Evolutionary conservation across 1,139 yeast genomes (phyloP).

Genomic region (Debaryomyces coudertii): DNA sequence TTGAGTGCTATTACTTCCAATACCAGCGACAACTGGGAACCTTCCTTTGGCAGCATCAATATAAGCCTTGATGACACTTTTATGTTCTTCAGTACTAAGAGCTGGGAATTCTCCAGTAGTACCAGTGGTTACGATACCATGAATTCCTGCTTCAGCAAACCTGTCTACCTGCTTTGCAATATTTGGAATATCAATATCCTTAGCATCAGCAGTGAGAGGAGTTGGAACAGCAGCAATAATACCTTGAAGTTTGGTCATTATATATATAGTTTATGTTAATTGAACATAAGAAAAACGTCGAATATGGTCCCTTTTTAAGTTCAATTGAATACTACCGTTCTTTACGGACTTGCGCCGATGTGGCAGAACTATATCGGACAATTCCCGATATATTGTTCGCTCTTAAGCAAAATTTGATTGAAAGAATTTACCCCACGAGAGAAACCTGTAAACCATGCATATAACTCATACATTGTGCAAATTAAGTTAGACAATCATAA

Average conservation of each 20-base stretch:
- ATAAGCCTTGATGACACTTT: constrained; percentile 18
- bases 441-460: no score
- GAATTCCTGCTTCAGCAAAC: constrained; percentile 17
- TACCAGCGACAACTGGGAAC: constrained; percentile 19
- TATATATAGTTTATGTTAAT: no score
- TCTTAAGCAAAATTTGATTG: no score
- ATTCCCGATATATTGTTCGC: background rate
- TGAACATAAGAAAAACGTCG: background rate
- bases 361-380: background rate
- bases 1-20: constrained; percentile 19
- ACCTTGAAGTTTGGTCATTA: constrained; percentile 14
- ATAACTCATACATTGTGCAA: no score
- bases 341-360: background rate
- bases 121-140: constrained; percentile 22
- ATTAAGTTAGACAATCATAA: background rate
- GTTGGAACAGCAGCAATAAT: constrained; percentile 22
- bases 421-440: no score
- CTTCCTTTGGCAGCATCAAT: constrained; percentile 20
- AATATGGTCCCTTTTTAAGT: background rate
- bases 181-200: constrained; percentile 12
- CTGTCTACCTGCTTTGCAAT: constrained; percentile 17
- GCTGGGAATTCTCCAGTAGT: constrained; percentile 23
- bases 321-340: background rate
- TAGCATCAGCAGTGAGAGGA: constrained; percentile 17
- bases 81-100: constrained; percentile 19